Evolutionary conservation across 805 yeast species (phyloP), one percentile per base, ranked within the genome.

Genomic region (Isabelozyma rhagii): DNA sequence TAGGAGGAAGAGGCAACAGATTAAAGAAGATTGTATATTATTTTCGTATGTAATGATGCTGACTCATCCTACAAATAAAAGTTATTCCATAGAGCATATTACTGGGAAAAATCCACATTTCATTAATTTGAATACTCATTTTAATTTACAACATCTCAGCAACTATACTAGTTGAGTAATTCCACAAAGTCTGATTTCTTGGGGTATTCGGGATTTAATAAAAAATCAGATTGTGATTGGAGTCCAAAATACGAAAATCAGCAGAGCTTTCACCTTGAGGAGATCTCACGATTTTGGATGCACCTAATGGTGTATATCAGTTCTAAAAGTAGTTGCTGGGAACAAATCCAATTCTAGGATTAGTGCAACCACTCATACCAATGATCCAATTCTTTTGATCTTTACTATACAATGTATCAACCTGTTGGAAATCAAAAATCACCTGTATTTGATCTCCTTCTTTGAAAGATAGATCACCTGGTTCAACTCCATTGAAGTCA

Each of bases 381-480:
- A 73, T 57, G 48, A 66, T 50, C 78, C 78, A 73, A 46, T 64
- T 63, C 9, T 47, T 51, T 5, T 62, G 56, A 9, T 55, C 57
- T 5, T 40, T 45, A 43, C 46, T 56, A 46, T 59, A 61, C 13
- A 61, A 54, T 8, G 63, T 53, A 47, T 56, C 53, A 14, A 56
- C 55, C 36, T 48, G 43, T 48, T 70, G 69, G 46, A 72, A 64
- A 41, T 68, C 69, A 44, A 64, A 62, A 9, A 72, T 36, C 15
- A 72, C 58, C 52, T 66, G 71, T 17, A 73, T 55, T 11, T 48
- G 41, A 40, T 72, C 75, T 29, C 73, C 75, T 38, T 57, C 50
- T 5, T 60, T 51, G 46, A 73, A 68, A 4, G 74, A 60, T 41
- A 73, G 61, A 46, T 73, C 77, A 2, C 77, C 78, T 0, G 72